phyloP scores from a whole-genome alignment of 345 rosid genomes.

The Murraya paniculata region DNA sequence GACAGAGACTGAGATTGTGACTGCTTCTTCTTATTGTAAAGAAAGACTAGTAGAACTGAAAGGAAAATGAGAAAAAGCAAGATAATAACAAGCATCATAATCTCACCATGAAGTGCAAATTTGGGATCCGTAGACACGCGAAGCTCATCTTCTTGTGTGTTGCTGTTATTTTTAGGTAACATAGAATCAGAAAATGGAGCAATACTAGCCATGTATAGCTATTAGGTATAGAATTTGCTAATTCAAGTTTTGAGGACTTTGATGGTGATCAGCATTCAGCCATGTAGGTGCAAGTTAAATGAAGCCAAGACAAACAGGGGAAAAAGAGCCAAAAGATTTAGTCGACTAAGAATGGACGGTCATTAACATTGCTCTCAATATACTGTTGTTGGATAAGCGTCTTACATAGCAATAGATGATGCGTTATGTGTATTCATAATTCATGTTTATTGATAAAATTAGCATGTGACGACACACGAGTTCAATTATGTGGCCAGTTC shows the following conservation, averaged over 20 bases:
- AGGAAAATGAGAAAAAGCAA: constrained; percentile 31
- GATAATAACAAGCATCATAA: constrained; percentile 40
- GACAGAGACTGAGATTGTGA: neutral
- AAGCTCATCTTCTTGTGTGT: constrained; percentile 16
- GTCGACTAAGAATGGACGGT: neutral
- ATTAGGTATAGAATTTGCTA: neutral
- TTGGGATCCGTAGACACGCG: constrained; percentile 32
- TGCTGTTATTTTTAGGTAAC: constrained; percentile 11
- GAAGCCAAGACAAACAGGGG: neutral
- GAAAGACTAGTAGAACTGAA: constrained; percentile 17
- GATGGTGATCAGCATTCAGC: too few relatives aligned
- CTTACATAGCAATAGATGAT: too few relatives aligned
- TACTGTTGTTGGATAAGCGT: neutral
- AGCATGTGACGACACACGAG: neutral
- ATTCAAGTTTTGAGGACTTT: neutral
- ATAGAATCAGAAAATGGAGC: neutral
- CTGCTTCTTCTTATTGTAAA: constrained; percentile 19
- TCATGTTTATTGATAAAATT: neutral
- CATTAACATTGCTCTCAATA: neutral
- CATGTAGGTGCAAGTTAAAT: neutral
- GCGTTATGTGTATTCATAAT: neutral
- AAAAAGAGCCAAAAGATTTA: too few relatives aligned
- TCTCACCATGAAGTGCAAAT: constrained; percentile 51
- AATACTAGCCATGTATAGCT: neutral
- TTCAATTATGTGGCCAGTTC: neutral